Evolutionary conservation across 768 basidiomycete genomes (phyloP).

Genomic region (Dioszegia aurantiaca): DNA sequence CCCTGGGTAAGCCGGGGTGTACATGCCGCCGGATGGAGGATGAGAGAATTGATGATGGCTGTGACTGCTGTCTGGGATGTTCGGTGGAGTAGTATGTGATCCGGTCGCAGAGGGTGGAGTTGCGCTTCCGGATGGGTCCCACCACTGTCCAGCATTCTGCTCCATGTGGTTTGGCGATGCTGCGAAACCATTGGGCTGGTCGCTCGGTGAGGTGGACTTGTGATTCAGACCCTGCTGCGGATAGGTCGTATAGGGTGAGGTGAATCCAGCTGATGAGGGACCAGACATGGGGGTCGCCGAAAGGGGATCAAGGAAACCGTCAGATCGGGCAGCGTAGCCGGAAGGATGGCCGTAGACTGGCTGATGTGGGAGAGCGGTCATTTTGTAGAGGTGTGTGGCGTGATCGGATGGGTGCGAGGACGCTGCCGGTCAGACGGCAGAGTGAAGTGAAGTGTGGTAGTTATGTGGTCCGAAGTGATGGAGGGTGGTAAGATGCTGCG

Average conservation of each 20-base stretch:
- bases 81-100: not conserved
- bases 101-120: not conserved
- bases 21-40: not conserved
- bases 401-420: not conserved
- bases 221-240: no score
- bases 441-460: no score
- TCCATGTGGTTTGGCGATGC: no score
- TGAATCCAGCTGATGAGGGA: no score
- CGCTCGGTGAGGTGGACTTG: no score
- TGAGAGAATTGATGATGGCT: not conserved
- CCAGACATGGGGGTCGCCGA: no score
- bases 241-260: no score
- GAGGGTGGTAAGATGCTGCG: no score
- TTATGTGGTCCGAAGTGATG: no score
- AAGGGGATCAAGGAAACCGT: not conserved
- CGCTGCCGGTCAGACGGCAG: not conserved
- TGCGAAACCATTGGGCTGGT: no score
- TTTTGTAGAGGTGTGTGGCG: not conserved
- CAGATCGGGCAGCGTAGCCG: not conserved
- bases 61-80: not conserved
- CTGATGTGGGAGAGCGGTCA: not conserved
- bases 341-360: not conserved
- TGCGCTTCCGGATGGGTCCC: no score
- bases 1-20: not conserved
- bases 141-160: no score